Base-by-base conservation (phyloP, 2,329 filamentous ascomycete genomes). In the Escovopsis sp. region DNA sequence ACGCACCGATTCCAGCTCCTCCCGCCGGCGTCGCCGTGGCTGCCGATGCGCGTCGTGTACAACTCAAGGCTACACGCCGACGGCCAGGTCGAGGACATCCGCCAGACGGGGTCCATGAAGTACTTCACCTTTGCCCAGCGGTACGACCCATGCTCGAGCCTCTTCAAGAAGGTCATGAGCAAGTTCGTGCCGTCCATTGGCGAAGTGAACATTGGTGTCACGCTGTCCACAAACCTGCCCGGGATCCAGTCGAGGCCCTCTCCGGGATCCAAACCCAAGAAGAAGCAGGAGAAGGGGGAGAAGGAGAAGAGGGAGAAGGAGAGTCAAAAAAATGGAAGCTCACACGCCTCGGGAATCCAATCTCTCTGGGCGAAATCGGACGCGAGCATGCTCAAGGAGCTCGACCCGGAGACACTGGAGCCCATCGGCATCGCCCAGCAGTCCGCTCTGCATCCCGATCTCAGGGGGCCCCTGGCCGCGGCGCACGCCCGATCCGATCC, bases 401-500 rank as follows among this genome's bases (percentile, higher is more conserved):
- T 87, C n/a, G 71, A 85, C 50, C 72, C 74, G 0, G 64, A 72
- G 36, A 85, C 82, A 0, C 64, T 87, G 0, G 80, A 86, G 53
- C 80, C 82, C 0, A 60, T 80, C 34, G 73, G 75, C 1, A 53
- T 75, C 9, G 70, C 73, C 0, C 55, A 55, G 0, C 81, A 86
- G 51, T 50, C 51, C 1, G 52, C 52, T 1, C 64, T 87, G 8
- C 77, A 87, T 54, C 77, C 80, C 0, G 65, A 71, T 0, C 65
- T 87, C 9, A 72, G 64, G n/a, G 82, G 82, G 0, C 71, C 69
- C 1, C 54, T 81, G 11, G 75, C 77, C 5, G 74, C 70, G 23
- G 71, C 83, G 0, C 83, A 88, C 55, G 73, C 77, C 0, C 73
- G 77, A 42, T 69, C 70, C 1, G 81, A 86, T 53, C 78, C 78